phyloP scores from a whole-genome alignment of 495 filamentous ascomycete genomes.

The Oidiodendron maius region DNA sequence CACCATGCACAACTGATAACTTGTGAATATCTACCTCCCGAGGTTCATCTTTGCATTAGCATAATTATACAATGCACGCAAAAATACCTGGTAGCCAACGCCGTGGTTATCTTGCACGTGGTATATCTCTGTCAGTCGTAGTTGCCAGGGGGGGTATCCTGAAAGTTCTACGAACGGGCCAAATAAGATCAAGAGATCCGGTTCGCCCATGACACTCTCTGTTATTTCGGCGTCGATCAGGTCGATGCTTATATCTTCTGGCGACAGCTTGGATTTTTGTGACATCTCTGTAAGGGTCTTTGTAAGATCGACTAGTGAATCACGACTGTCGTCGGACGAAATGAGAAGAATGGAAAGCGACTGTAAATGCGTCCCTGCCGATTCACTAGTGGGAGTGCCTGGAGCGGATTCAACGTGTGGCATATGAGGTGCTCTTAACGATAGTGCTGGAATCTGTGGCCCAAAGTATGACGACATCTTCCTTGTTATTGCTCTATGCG shows the following conservation, averaged over 20 bases:
- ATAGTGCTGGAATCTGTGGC: slow-evolving; percentile 56
- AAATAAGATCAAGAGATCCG: slow-evolving; percentile 85
- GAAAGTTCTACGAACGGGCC: slow-evolving; percentile 72
- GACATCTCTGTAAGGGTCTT: slow-evolving; percentile 93
- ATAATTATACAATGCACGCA: slow-evolving; percentile 74
- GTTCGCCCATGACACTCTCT: slow-evolving; percentile 68
- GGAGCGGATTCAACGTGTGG: slow-evolving; percentile 44
- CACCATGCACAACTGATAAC: too few relatives aligned
- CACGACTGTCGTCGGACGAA: slow-evolving; percentile 80
- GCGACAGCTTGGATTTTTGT: slow-evolving; percentile 74
- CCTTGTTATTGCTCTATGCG: slow-evolving; percentile 63
- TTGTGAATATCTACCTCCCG: slow-evolving; percentile 56
- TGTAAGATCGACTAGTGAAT: slow-evolving; percentile 91
- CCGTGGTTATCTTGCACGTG: slow-evolving; percentile 63
- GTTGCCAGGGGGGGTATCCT: slow-evolving; percentile 95
- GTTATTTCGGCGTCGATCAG: slow-evolving; percentile 84
- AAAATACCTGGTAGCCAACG: slow-evolving; percentile 91
- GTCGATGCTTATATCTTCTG: slow-evolving; percentile 74
- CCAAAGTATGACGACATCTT: slow-evolving; percentile 85
- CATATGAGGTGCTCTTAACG: slow-evolving; percentile 70
- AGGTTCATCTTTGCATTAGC: slow-evolving; percentile 85
- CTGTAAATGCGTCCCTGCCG: slow-evolving; percentile 15
- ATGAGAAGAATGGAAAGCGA: slow-evolving; percentile 80
- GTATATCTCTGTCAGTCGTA: slow-evolving; percentile 91
- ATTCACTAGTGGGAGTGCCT: slow-evolving; percentile 16